phyloP scores from a whole-genome alignment of 495 filamentous ascomycete genomes.

The Penicillium pancosmium region DNA sequence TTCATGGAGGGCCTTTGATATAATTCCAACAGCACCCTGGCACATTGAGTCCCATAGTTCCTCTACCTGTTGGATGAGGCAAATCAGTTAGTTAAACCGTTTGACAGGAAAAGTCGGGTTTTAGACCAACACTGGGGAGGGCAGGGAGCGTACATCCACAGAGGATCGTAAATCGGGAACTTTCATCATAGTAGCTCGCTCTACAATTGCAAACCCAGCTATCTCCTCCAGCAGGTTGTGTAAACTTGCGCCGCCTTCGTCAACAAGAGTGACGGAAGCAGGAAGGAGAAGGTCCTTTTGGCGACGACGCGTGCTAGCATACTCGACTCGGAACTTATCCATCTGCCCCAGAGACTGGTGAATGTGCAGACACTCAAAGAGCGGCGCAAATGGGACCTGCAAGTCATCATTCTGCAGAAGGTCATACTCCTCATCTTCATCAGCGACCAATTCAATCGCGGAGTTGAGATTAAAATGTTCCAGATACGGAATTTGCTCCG shows the following conservation, averaged over 20 bases:
- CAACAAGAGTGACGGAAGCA: constrained; percentile 65
- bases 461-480: constrained; percentile 90
- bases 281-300: constrained; percentile 92
- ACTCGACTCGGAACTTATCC: constrained; percentile 87
- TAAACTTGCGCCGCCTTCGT: constrained; percentile 74
- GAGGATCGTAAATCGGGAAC: constrained; percentile 78
- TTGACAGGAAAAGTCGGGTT: background rate
- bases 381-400: constrained; percentile 89
- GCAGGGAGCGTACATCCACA: constrained; percentile 63
- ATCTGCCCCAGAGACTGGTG: constrained; percentile 92
- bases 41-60: constrained; percentile 99
- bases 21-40: constrained; percentile 77
- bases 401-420: constrained; percentile 91
- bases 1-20: constrained; percentile 71
- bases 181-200: constrained; percentile 88
- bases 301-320: constrained; percentile 82
- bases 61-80: constrained; percentile 63
- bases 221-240: constrained; percentile 90
- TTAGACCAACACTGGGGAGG: too few species aligned
- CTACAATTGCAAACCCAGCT: constrained; percentile 95
- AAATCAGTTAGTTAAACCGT: constrained; percentile 10
- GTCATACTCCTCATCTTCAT: constrained; percentile 94
- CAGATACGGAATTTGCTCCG: constrained; percentile 69
- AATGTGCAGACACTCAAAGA: constrained; percentile 96
- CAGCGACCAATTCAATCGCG: constrained; percentile 90